Evolutionary conservation across 805 yeast species (phyloP).

Genomic region (Komagataella kurtzmanii): DNA sequence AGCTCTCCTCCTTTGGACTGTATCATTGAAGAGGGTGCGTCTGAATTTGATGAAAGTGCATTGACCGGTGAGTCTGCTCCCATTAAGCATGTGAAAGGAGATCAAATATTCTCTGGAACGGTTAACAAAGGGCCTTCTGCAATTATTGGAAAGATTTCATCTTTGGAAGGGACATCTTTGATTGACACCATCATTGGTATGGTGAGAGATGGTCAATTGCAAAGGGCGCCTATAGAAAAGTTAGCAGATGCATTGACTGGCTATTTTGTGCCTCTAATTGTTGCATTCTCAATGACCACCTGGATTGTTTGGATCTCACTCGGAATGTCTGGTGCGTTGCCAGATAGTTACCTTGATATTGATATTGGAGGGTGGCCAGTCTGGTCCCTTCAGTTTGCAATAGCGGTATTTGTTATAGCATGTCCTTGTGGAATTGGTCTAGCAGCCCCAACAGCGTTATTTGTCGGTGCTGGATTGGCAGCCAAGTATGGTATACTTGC

Average conservation of each 20-base stretch:
- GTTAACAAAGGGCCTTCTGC: constrained; percentile 46
- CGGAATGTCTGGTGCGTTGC: constrained; percentile 41
- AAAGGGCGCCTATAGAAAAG: constrained; percentile 62
- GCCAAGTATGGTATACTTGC: constrained; percentile 68
- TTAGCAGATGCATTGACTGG: constrained; percentile 59
- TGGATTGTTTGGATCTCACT: constrained; percentile 60
- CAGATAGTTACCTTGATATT: constrained; percentile 40
- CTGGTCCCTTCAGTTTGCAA: constrained; percentile 69
- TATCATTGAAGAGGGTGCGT: constrained; percentile 29
- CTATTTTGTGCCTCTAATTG: constrained; percentile 59
- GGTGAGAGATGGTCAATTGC: constrained; percentile 61
- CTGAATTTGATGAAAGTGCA: constrained; percentile 49
- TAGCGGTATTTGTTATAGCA: constrained; percentile 71
- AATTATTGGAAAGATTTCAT: constrained; percentile 38
- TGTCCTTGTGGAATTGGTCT: constrained; percentile 82
- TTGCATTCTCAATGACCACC: constrained; percentile 42
- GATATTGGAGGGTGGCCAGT: constrained; percentile 65
- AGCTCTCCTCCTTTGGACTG: constrained; percentile 52
- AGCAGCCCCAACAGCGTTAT: constrained; percentile 76
- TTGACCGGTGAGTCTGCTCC: constrained; percentile 52
- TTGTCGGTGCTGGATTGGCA: constrained; percentile 69
- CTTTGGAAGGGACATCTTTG: constrained; percentile 50
- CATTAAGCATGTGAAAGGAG: constrained; percentile 42
- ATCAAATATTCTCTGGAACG: constrained; percentile 63
- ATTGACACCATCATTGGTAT: constrained; percentile 57